Conservation (phyloP, 305 asterid genomes). For the Solanum hybrid region DNA sequence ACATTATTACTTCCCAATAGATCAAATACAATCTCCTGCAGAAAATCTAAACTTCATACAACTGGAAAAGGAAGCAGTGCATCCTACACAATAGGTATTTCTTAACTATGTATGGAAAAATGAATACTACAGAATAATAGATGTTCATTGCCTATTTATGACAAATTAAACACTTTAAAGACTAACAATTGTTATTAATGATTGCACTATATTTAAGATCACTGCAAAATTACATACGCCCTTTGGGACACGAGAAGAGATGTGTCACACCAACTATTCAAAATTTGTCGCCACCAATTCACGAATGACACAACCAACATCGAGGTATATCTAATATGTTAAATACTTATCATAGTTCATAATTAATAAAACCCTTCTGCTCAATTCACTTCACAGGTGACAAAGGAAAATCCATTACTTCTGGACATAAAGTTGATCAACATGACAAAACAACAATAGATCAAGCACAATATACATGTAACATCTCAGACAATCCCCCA, state of each 20-base stretch:
- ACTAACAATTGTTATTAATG: too few relatives aligned
- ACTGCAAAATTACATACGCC: too few relatives aligned
- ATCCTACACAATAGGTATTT: too few relatives aligned
- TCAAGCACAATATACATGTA: neutral
- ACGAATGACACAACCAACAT: neutral
- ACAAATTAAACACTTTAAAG: too few relatives aligned
- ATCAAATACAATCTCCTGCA: too few relatives aligned
- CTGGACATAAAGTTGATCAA: neutral
- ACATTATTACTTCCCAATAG: too few relatives aligned
- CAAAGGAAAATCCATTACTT: neutral
- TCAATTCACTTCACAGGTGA: neutral
- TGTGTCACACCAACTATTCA: neutral
- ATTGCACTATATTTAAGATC: too few relatives aligned
- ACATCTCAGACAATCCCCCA: neutral
- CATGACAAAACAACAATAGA: neutral
- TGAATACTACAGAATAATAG: too few relatives aligned
- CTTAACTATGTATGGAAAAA: too few relatives aligned
- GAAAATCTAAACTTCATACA: too few relatives aligned
- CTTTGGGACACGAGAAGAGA: neutral
- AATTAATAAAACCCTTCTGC: neutral
- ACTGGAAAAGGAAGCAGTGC: too few relatives aligned
- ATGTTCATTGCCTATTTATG: too few relatives aligned
- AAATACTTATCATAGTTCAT: neutral
- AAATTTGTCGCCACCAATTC: neutral
- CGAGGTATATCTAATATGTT: neutral